Base-by-base conservation (phyloP, 495 filamentous ascomycete genomes). In the Hypoxylon perforatum region DNA sequence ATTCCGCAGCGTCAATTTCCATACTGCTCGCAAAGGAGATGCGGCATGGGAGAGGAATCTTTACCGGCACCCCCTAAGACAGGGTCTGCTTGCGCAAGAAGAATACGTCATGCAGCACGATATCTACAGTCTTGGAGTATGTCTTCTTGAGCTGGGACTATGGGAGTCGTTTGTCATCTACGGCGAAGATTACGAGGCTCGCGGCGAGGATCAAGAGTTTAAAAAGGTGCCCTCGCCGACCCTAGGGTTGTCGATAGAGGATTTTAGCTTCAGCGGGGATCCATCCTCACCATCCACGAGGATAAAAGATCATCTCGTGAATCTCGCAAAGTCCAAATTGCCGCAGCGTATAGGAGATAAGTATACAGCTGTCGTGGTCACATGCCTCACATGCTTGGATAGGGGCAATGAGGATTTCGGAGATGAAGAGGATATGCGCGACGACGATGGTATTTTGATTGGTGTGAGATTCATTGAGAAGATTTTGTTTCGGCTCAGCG, bases 111-210 rank as follows among this genome's bases (percentile, higher is more conserved):
- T 87, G 83, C 84, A 87, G 52, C 84, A 88, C 69, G 87, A 89
- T 61, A 86, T 89, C 21, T 88, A 89, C 67, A 86, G 84, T 65
- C 76, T 90, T 11, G 87, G 88, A 0, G 83, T 87, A 8, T 83
- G 82, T 57, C 75, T 90, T 0, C 61, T 90, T 2, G 88, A 90
- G 65, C 76, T 90, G 35, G 86, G 85, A 0, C 55, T 90, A 3
- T 88, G 85, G 85, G 63, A 79, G 1, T 77, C 81, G 0, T 81
- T 88, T 61, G 67, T 80, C 0, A 4, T 5, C 33, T 78, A 79
- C 41, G 10, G 33, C 0, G 12, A 3, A 8, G 12, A 22, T 1
- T 7, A 22, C 2, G 56, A 15, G 0, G 33, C 10, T 10, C 8
- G 17, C n/a, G 17, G 11, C 4, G 30, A 11, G 30, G 30, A 35